phyloP scores from a whole-genome alignment of 768 basidiomycete species.

The Zangia roseola region DNA sequence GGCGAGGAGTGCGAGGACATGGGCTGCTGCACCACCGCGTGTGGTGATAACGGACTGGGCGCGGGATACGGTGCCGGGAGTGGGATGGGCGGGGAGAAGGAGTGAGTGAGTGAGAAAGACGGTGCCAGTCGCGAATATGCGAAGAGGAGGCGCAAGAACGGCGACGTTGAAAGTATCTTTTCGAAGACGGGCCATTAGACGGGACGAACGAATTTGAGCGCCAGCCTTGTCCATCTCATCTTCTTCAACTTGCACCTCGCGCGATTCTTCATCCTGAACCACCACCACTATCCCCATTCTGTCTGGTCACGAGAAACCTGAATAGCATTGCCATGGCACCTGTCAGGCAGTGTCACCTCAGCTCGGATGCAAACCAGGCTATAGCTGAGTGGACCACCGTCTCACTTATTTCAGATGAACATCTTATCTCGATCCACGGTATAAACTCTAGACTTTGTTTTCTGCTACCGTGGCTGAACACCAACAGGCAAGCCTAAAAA shows the following conservation, averaged over 20 bases:
- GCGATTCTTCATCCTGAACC: background rate
- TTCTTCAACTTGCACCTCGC: no score
- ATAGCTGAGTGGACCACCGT: no score
- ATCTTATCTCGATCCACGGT: no score
- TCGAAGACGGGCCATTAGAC: conserved; percentile 29
- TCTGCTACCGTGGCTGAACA: no score
- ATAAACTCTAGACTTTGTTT: no score
- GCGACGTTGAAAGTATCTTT: conserved; percentile 19
- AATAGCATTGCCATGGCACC: no score
- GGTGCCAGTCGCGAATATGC: conserved; percentile 77
- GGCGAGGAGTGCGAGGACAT: conserved; percentile 65
- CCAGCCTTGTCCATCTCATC: background rate
- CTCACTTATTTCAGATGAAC: no score
- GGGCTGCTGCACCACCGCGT: conserved; percentile 73
- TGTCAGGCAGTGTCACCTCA: no score
- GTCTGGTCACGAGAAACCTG: no score
- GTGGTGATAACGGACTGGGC: conserved; percentile 68
- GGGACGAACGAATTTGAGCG: background rate
- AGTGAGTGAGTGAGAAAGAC: conserved; percentile 78
- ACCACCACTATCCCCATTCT: background rate
- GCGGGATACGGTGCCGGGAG: conserved; percentile 55
- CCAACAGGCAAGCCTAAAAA: no score
- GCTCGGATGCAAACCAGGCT: no score
- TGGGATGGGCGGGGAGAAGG: conserved; percentile 57
- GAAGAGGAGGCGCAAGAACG: conserved; percentile 36